phyloP scores from a whole-genome alignment of 2,329 filamentous ascomycete species.

The Ophiostoma quercus region DNA sequence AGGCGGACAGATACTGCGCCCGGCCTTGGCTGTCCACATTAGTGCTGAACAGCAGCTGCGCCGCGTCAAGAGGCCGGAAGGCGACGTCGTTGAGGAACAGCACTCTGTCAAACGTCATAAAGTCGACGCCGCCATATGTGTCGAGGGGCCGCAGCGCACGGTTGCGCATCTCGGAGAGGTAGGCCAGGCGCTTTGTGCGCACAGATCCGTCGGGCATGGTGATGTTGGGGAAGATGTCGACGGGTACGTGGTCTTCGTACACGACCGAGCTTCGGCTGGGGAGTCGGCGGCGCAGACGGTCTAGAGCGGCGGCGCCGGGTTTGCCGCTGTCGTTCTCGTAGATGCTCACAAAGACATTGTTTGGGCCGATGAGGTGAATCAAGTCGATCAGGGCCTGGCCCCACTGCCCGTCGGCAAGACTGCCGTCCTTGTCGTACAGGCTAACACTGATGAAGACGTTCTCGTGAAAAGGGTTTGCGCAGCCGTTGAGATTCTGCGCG shows the following conservation, averaged over 20 bases:
- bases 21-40: constrained; percentile 49
- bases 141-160: constrained; percentile 61
- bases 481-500: constrained; percentile 28
- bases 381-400: constrained; percentile 55
- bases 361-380: constrained; percentile 59
- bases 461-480: constrained; percentile 46
- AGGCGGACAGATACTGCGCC: constrained; percentile 60
- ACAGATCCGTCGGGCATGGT: constrained; percentile 56
- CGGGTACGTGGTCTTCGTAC: constrained; percentile 53
- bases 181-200: constrained; percentile 66
- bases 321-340: constrained; percentile 66
- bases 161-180: constrained; percentile 70
- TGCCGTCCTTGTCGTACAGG: constrained; percentile 59
- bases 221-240: constrained; percentile 53
- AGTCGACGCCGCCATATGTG: constrained; percentile 37
- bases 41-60: constrained; percentile 57
- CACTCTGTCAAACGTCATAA: constrained; percentile 49
- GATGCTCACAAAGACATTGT: constrained; percentile 66
- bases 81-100: constrained; percentile 64
- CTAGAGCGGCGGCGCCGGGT: constrained; percentile 50
- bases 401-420: constrained; percentile 60
- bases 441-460: constrained; percentile 70
- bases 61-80: constrained; percentile 47
- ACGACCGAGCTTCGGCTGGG: constrained; percentile 49
- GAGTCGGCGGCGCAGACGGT: constrained; percentile 45